phyloP scores from a whole-genome alignment of 495 filamentous ascomycete genomes.

The Acidomyces sp. region DNA sequence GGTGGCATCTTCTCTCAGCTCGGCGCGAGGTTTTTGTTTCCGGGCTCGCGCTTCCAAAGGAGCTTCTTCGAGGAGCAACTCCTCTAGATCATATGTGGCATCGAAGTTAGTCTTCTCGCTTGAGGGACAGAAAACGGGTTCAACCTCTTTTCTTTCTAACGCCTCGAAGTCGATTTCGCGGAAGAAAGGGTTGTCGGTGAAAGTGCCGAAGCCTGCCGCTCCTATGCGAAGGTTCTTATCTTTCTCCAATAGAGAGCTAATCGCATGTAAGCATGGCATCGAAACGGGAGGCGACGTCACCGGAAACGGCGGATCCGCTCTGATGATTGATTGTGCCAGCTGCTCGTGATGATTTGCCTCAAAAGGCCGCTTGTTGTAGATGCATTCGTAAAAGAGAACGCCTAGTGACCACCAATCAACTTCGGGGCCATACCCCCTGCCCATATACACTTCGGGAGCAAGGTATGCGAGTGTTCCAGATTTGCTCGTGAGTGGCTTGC shows the following conservation, averaged over 20 bases:
- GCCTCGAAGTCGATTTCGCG: conserved; percentile 69
- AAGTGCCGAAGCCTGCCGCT: conserved; percentile 60
- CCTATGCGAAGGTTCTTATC: conserved; percentile 73
- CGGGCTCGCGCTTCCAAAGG: conserved; percentile 85
- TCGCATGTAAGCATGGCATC: conserved; percentile 70
- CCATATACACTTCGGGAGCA: conserved; percentile 88
- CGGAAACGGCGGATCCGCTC: conserved; percentile 71
- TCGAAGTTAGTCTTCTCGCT: conserved; percentile 99
- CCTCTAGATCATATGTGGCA: conserved; percentile 93
- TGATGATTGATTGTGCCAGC: conserved; percentile 68
- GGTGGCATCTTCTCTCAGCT: conserved; percentile 84
- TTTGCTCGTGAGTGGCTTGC: conserved; percentile 82
- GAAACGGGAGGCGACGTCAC: conserved; percentile 82
- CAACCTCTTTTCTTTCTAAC: conserved; percentile 75
- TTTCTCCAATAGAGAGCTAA: conserved; percentile 66
- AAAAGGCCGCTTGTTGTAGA: conserved; percentile 97
- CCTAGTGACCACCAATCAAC: conserved; percentile 98
- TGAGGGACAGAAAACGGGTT: conserved; percentile 82
- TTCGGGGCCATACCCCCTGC: conserved; percentile 69
- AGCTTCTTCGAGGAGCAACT: conserved; percentile 86
- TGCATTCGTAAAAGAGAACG: conserved; percentile 95
- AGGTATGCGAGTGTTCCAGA: conserved; percentile 93
- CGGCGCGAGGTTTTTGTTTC: conserved; percentile 82
- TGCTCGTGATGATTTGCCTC: conserved; percentile 72
- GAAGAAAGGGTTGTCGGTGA: conserved; percentile 82